phyloP scores from a whole-genome alignment of 176 grass and related monocot species.

The Pharus latifolius region DNA sequence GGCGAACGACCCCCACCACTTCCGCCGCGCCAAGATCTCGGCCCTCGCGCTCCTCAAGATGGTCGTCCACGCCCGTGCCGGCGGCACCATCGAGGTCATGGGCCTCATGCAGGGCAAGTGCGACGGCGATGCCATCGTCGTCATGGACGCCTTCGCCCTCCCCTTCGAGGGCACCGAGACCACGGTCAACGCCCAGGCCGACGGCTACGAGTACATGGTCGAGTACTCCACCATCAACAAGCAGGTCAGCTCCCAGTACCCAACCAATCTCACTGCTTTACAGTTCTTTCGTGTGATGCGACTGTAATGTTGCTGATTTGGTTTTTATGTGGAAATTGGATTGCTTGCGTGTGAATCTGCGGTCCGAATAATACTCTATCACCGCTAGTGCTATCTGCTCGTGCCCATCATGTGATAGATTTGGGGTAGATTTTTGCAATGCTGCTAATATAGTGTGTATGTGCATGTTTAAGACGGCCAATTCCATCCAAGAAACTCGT shows the following conservation, averaged over 20 bases:
- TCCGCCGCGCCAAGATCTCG: slow-evolving; percentile 70
- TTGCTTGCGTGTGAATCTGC: not conserved
- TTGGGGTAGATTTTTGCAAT: not conserved
- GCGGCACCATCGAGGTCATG: slow-evolving; percentile 93
- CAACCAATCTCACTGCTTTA: too few species aligned
- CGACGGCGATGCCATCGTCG: slow-evolving; percentile 71
- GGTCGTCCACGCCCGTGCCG: slow-evolving; percentile 84
- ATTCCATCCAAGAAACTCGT: not conserved
- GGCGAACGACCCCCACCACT: slow-evolving; percentile 64
- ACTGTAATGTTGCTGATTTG: not conserved
- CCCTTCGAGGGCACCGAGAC: slow-evolving; percentile 97
- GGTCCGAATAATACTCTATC: not conserved
- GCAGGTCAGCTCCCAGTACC: slow-evolving; percentile 45
- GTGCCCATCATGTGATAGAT: not conserved
- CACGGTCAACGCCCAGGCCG: slow-evolving; percentile 78
- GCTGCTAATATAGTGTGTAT: not conserved
- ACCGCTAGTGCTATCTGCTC: not conserved
- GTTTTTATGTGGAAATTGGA: not conserved
- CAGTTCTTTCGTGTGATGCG: not conserved
- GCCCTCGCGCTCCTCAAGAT: slow-evolving; percentile 91
- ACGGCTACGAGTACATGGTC: slow-evolving; percentile 97
- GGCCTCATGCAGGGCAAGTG: slow-evolving; percentile 97
- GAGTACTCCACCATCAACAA: slow-evolving; percentile 94
- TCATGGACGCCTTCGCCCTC: slow-evolving; percentile 98
- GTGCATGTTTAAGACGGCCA: not conserved